Conservation (phyloP, 768 basidiomycete genomes). For the Mycena vitilis region DNA sequence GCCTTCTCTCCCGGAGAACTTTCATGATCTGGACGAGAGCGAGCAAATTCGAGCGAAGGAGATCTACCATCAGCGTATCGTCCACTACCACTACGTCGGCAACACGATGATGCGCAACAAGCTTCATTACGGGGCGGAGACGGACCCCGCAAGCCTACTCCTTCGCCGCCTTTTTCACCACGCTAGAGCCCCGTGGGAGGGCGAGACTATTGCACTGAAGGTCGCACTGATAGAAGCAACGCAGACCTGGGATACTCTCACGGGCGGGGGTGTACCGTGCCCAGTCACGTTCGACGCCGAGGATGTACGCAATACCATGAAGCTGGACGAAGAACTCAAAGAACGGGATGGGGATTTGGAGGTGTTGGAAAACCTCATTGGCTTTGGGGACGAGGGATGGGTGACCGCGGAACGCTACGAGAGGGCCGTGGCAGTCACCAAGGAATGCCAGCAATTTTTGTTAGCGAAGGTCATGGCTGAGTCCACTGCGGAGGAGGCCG, state of each 20-base stretch:
- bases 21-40: conserved; percentile 48
- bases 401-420: conserved; percentile 54
- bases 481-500: neutral
- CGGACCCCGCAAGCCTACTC: conserved; percentile 51
- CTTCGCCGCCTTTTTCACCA: conserved; percentile 55
- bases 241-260: conserved; percentile 56
- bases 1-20: conserved; percentile 58
- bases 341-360: conserved; percentile 47
- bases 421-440: conserved; percentile 35
- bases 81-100: conserved; percentile 62
- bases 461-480: neutral
- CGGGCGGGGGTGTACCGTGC: conserved; percentile 53
- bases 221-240: conserved; percentile 56
- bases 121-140: conserved; percentile 53
- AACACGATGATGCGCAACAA: conserved; percentile 58
- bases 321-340: conserved; percentile 47
- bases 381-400: conserved; percentile 56
- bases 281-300: conserved; percentile 59
- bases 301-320: conserved; percentile 55
- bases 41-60: conserved; percentile 12
- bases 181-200: conserved; percentile 62
- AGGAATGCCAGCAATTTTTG: neutral
- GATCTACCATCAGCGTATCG: conserved; percentile 28
- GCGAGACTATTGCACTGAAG: conserved; percentile 61
- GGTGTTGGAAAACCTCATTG: conserved; percentile 41